Base-by-base conservation (phyloP, 176 grass and related monocot genomes). In the Lolium perenne region DNA sequence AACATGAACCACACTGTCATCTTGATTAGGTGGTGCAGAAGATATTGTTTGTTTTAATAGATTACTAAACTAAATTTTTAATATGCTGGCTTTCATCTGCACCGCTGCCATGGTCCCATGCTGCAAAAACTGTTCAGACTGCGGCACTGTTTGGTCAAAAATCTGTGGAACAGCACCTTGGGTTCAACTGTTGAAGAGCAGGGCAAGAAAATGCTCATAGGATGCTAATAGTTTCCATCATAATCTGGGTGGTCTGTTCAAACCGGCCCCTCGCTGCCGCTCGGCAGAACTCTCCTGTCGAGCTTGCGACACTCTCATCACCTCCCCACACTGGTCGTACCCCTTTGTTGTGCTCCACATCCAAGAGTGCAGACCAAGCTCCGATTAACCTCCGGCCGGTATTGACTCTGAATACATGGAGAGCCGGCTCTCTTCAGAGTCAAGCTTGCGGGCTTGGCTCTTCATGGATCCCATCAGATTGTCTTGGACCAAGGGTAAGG, bases 91-190 rank as follows among this genome's bases (percentile, higher is more conserved):
- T 16, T 79, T 61, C 32, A 59, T 78, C 53, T 58, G 17, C 56
- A 77, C 75, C 20, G 25, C 74, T 56, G 16, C 53, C 74, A 40
- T 21, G 75, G 15, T 32, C 74, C 17, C 29, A 57, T 38, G 75
- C 43, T 57, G 26, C 16, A 77, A 77, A 9, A 57, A 77, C 51
- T 21, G 38, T 26, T 40, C 8, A 71, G 32, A 59, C n/a, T 51
- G 23, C 23, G 17, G 48, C 16, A 81, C 72, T 29, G 18, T 87
- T 54, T 18, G 45, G 83, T 59, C 21, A 86, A 48, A 35, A 35
- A 3, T 71, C 49, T 18, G 69, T 4, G 6, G 41, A 68, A 85
- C 47, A 68, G 73, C n/a, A 47, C 67, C 74, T 25, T 78, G 18
- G 61, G 15, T 76, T 63, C 57, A 63, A 49, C 22, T 75, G 41